Percentiles rank a stretch among this genome's conserved stretches.
These are phyloP conservation scores for Annulohypoxylon moriforme DNA, from an alignment of 495 filamentous ascomycete species.

Conservation along the genomic window DNA sequence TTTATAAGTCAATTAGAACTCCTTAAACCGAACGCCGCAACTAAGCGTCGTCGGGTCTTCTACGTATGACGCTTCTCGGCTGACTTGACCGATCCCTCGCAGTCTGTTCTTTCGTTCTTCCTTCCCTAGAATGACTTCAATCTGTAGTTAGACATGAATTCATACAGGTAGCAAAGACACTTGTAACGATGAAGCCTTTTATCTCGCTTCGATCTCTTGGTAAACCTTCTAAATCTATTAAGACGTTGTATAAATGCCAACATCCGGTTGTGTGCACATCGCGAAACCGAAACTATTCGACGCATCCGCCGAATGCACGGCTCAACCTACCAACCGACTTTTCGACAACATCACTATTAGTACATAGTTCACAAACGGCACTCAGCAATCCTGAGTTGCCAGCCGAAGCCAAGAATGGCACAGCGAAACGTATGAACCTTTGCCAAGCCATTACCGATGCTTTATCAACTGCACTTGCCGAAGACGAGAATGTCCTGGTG, in stretches of 20 bases:
- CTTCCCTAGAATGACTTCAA: slow-evolving; percentile 4
- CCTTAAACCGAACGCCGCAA: slow-evolving; percentile 43
- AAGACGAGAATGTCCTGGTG: slow-evolving; percentile 85
- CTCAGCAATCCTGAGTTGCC: slow-evolving; percentile 74
- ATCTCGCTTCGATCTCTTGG: slow-evolving; percentile 35
- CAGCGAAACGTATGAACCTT: slow-evolving; percentile 87
- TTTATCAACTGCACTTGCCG: slow-evolving; percentile 80
- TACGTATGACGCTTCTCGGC: slow-evolving; percentile 35
- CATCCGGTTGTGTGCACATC: slow-evolving; percentile 8
- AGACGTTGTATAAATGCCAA: slow-evolving; percentile 10
- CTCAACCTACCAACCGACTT: slow-evolving; percentile 93
- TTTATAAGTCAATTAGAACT: not conserved
- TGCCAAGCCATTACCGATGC: slow-evolving; percentile 95
- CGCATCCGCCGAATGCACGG: slow-evolving; percentile 63
- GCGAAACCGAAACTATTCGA: slow-evolving; percentile 53
- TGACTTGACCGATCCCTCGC: slow-evolving; percentile 21
- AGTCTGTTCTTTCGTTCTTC: slow-evolving; percentile 6
- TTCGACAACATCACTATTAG: slow-evolving; percentile 80
- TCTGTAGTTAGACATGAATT: slow-evolving; percentile 32
- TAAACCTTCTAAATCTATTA: slow-evolving; percentile 26
- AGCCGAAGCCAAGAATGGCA: slow-evolving; percentile 70
- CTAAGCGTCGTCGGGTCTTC: slow-evolving; percentile 42
- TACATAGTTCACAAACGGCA: slow-evolving; percentile 78
- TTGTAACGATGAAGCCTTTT: slow-evolving; percentile 31
- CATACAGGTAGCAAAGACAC: slow-evolving; percentile 17